A percentile compares a stretch with the other conserved stretches of the same genome.
Evolutionary conservation across 192 early-diverging fungal genomes (phyloP).

Genomic region (Linnemannia zychae): DNA sequence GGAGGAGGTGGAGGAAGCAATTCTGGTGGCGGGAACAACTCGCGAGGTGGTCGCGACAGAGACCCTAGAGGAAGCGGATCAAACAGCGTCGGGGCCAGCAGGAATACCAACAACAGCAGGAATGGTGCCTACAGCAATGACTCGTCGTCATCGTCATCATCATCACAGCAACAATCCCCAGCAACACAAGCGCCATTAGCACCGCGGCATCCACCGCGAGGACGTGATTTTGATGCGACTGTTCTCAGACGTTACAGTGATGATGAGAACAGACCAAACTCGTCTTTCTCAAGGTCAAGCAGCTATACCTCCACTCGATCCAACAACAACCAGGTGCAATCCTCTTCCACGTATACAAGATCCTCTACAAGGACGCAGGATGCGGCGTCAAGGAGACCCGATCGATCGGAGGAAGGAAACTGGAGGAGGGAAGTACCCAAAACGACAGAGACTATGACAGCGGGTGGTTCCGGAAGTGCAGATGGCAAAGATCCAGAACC

Average conservation of each 20-base stretch:
- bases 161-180: not conserved
- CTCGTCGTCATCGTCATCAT: constrained; percentile 12
- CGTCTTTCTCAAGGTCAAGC: constrained; percentile 36
- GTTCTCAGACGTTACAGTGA: constrained; percentile 53
- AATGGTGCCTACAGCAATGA: not conserved
- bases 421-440: constrained; percentile 14
- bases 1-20: not conserved
- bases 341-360: not conserved
- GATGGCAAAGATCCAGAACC: not conserved
- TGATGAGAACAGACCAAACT: constrained; percentile 36
- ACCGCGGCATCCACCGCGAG: constrained; percentile 42
- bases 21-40: constrained; percentile 1
- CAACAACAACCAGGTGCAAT: not conserved
- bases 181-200: constrained; percentile 10
- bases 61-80: not conserved
- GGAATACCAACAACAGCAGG: not conserved
- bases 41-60: not conserved
- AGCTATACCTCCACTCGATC: constrained; percentile 30
- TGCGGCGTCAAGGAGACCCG: constrained; percentile 12
- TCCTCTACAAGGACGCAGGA: not conserved
- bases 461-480: not conserved
- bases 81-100: not conserved
- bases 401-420: constrained; percentile 21
- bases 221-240: constrained; percentile 60
- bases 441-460: not conserved